Evolutionary conservation across 78 protist genomes (phyloP).

Genomic region (Dictyostelium purpureum): DNA sequence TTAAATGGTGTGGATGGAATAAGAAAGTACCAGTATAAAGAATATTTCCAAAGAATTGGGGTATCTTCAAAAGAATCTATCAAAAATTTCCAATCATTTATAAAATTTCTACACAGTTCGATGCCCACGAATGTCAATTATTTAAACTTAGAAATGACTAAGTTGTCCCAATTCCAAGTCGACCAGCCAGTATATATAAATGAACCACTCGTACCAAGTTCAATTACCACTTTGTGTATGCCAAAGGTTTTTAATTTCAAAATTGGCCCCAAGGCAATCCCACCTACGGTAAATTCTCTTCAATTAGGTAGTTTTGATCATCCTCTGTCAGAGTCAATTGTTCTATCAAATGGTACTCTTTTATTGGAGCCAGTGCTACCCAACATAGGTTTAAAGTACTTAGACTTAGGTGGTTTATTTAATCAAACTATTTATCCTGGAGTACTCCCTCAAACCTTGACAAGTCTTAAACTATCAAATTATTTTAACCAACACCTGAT

Average conservation of each 20-base stretch:
- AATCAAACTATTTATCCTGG: neutral
- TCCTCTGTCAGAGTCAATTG: neutral
- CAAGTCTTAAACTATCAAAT: neutral
- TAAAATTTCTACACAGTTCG: too few relatives aligned
- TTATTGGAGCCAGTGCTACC: neutral
- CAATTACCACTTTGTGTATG: neutral
- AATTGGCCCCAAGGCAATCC: neutral
- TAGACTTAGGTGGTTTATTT: neutral
- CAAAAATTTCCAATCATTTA: too few relatives aligned
- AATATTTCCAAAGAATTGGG: too few relatives aligned
- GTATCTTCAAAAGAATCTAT: too few relatives aligned
- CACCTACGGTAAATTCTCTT: neutral
- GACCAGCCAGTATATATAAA: too few relatives aligned
- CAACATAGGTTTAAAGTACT: neutral
- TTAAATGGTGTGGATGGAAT: too few relatives aligned
- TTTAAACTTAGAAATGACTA: too few relatives aligned
- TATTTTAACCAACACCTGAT: neutral
- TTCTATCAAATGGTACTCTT: neutral
- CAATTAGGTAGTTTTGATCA: neutral
- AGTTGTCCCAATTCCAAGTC: too few relatives aligned
- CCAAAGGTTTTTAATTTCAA: neutral
- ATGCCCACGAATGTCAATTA: too few relatives aligned
- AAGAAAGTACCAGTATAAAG: too few relatives aligned
- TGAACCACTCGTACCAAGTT: neutral
- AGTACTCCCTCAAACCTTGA: neutral